phyloP scores from a whole-genome alignment of 176 grass and related monocot species.

The Poa annua region DNA sequence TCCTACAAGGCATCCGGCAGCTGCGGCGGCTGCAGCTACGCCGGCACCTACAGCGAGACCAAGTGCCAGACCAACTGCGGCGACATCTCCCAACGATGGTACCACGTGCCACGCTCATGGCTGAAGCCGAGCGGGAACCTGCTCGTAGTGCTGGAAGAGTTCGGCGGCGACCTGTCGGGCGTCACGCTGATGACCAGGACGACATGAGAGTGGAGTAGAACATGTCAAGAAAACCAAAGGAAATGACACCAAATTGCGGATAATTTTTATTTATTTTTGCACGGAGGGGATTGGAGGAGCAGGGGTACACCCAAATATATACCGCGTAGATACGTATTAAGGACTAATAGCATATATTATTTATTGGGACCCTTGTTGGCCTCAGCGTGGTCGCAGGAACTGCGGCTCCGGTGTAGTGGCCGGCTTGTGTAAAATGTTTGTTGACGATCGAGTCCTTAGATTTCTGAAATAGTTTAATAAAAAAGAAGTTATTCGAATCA shows the following conservation, averaged over 20 bases:
- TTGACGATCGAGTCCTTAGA: too few relatives aligned
- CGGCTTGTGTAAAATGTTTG: too few relatives aligned
- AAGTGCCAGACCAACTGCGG: slow-evolving; percentile 83
- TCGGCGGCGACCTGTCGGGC: slow-evolving; percentile 75
- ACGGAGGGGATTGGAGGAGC: slow-evolving; percentile 10
- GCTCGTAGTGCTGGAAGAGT: slow-evolving; percentile 82
- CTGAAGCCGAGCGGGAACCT: slow-evolving; percentile 76
- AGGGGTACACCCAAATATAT: slow-evolving; percentile 28
- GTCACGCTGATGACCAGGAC: slow-evolving; percentile 72
- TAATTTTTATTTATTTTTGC: too few relatives aligned
- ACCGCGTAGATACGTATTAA: slow-evolving; percentile 37
- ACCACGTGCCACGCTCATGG: slow-evolving; percentile 88
- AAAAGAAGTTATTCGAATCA: too few relatives aligned
- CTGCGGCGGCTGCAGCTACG: slow-evolving; percentile 75
- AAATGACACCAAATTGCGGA: slow-evolving; percentile 17
- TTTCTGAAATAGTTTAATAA: too few relatives aligned
- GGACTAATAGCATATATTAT: slow-evolving; percentile 1
- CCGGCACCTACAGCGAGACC: slow-evolving; percentile 67
- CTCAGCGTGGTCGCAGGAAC: neutral
- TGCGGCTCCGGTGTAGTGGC: too few relatives aligned
- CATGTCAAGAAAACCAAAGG: neutral
- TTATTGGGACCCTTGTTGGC: slow-evolving; percentile 26
- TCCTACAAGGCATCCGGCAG: slow-evolving; percentile 71
- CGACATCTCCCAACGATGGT: slow-evolving; percentile 76
- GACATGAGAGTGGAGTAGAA: slow-evolving; percentile 21